A percentile compares a stretch with the other conserved stretches of the same genome.
Evolutionary conservation across 345 rosid genomes (phyloP).

Genomic region (Cardiospermum halicacabum): DNA sequence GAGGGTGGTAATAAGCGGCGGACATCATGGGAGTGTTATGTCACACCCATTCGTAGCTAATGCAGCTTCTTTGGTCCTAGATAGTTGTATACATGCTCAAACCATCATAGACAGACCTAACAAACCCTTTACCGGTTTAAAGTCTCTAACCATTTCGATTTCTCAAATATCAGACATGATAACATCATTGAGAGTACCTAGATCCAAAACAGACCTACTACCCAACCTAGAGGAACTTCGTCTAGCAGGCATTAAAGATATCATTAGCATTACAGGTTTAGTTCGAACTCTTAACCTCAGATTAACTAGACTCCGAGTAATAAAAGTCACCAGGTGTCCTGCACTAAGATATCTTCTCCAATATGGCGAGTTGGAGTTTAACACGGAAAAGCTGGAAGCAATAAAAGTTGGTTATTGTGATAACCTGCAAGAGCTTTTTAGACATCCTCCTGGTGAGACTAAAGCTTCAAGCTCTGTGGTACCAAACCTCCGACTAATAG

Average conservation of each 20-base stretch:
- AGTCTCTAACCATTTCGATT: constrained; percentile 22
- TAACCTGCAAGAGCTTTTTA: neutral
- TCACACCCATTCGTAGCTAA: constrained; percentile 19
- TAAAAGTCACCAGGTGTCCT: constrained; percentile 26
- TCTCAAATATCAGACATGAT: constrained; percentile 20
- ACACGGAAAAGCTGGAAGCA: neutral
- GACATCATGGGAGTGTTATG: constrained; percentile 16
- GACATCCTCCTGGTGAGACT: neutral
- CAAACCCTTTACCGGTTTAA: constrained; percentile 14
- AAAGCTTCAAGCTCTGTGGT: neutral
- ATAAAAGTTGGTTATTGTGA: neutral
- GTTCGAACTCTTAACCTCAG: constrained; percentile 23
- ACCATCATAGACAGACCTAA: too few relatives aligned
- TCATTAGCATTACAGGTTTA: constrained; percentile 21
- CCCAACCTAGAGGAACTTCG: constrained; percentile 35
- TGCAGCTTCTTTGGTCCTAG: constrained; percentile 22
- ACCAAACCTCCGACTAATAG: neutral
- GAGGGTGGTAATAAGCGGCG: constrained; percentile 20
- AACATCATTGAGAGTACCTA: too few relatives aligned
- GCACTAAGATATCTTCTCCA: constrained; percentile 16
- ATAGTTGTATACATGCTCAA: neutral
- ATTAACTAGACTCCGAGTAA: constrained; percentile 18
- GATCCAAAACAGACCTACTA: constrained; percentile 23
- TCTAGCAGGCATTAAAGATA: constrained; percentile 20
- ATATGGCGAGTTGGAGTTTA: neutral